Evolutionary conservation across 805 yeast genomes (phyloP).

Genomic region (Pichia heedii): DNA sequence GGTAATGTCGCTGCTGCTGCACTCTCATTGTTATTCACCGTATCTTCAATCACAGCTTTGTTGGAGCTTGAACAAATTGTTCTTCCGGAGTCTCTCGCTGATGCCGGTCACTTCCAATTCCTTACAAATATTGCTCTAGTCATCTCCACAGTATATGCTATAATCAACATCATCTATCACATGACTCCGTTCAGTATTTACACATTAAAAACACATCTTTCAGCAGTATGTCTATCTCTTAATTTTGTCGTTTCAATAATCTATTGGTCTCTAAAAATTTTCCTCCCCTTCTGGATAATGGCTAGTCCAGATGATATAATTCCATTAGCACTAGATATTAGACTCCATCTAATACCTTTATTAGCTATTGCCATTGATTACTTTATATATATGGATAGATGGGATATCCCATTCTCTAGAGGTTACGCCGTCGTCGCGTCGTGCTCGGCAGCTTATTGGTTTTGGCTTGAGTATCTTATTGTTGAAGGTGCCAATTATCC

Average conservation of each 20-base stretch:
- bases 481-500: conserved; percentile 45
- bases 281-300: conserved; percentile 41
- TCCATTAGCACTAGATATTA: conserved; percentile 43
- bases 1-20: neutral
- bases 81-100: conserved; percentile 41
- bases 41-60: conserved; percentile 12
- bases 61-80: conserved; percentile 12
- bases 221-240: conserved; percentile 47
- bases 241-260: conserved; percentile 55
- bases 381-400: conserved; percentile 40
- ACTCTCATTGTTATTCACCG: conserved; percentile 1
- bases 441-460: conserved; percentile 45
- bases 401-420: conserved; percentile 27
- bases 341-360: conserved; percentile 54
- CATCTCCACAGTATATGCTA: conserved; percentile 36
- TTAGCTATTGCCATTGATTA: conserved; percentile 45
- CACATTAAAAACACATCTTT: conserved; percentile 19
- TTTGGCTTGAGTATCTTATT: conserved; percentile 38
- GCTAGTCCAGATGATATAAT: conserved; percentile 26
- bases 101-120: conserved; percentile 66
- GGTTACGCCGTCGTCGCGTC: conserved; percentile 33
- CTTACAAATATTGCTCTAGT: conserved; percentile 56
- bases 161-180: conserved; percentile 32
- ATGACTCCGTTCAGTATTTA: conserved; percentile 5
- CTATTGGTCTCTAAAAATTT: conserved; percentile 61